Evolutionary conservation across 148 eudicot species (phyloP).

Genomic region (Cornus florida): DNA sequence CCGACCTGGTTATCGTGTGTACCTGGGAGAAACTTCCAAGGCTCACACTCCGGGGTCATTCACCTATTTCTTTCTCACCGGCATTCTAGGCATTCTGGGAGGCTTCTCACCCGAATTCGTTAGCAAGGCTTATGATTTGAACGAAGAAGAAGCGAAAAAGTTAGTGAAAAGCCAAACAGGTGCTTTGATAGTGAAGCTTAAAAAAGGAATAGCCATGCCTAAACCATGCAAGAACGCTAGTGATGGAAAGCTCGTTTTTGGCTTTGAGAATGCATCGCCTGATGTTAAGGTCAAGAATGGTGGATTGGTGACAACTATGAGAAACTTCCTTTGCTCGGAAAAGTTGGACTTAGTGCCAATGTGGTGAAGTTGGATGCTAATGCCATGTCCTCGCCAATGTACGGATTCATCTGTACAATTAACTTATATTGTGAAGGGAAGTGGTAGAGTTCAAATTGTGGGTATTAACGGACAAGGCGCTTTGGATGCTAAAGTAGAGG

Average conservation of each 20-base stretch:
- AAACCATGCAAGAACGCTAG: background rate
- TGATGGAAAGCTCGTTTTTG: background rate
- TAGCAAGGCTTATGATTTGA: conserved; percentile 20
- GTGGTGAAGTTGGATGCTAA: conserved; percentile 25
- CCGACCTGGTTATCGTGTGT: conserved; percentile 25
- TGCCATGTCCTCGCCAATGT: conserved; percentile 27
- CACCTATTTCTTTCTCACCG: conserved; percentile 34
- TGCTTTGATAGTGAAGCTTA: conserved; percentile 24
- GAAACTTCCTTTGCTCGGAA: conserved; percentile 16
- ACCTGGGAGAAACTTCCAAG: conserved; percentile 39
- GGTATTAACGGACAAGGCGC: conserved; percentile 25
- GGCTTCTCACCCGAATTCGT: conserved; percentile 34
- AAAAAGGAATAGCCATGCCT: conserved; percentile 7
- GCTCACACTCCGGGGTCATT: conserved; percentile 27
- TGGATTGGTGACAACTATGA: conserved; percentile 14
- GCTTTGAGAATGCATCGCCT: background rate
- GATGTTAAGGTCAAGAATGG: conserved; percentile 8
- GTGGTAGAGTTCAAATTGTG: too few relatives aligned
- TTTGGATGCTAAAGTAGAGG: conserved; percentile 26
- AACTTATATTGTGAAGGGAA: conserved; percentile 39
- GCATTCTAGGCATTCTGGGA: conserved; percentile 24
- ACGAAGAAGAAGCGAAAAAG: conserved; percentile 17
- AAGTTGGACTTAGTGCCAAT: conserved; percentile 25
- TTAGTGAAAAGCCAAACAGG: conserved; percentile 26
- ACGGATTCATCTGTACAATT: conserved; percentile 30